Conservation (phyloP, 2,329 filamentous ascomycete genomes). For the Xylaria sp. region DNA sequence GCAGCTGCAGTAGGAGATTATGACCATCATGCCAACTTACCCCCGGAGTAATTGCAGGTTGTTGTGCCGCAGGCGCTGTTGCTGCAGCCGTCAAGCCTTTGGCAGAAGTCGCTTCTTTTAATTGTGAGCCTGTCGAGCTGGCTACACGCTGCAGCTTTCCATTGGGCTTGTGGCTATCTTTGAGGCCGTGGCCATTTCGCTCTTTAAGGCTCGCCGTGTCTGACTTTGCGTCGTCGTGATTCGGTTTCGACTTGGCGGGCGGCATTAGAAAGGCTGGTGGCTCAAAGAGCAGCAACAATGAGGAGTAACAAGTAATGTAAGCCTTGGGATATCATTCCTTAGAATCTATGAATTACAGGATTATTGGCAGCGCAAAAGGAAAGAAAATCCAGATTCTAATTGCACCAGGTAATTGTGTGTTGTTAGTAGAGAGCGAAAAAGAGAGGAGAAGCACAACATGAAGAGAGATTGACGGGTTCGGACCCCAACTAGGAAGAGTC, state of each 20-base stretch:
- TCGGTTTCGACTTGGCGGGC: conserved; percentile 49
- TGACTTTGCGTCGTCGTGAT: conserved; percentile 52
- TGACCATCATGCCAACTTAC: conserved; percentile 39
- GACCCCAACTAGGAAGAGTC: conserved; percentile 29
- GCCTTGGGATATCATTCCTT: conserved; percentile 43
- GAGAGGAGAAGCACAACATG: conserved; percentile 25
- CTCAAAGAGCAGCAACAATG: conserved; percentile 45
- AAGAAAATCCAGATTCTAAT: neutral
- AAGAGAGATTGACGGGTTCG: conserved; percentile 26
- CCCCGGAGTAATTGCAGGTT: conserved; percentile 44
- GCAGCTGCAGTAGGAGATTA: conserved; percentile 9
- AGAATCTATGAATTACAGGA: conserved; percentile 22
- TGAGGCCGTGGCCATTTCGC: conserved; percentile 46
- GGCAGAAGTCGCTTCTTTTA: conserved; percentile 55
- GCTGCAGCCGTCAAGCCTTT: conserved; percentile 48
- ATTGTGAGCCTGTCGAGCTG: conserved; percentile 62
- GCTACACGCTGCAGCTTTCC: conserved; percentile 67
- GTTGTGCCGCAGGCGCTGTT: conserved; percentile 42
- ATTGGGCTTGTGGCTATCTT: conserved; percentile 54
- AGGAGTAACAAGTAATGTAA: conserved; percentile 28
- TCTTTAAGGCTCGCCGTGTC: conserved; percentile 51
- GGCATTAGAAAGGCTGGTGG: conserved; percentile 42
- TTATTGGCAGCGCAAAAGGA: neutral
- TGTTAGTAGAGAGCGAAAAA: conserved; percentile 11
- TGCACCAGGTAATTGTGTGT: conserved; percentile 7